Percentiles rank a stretch among this genome's conserved stretches.
Conservation (phyloP, 2,329 filamentous ascomycete species). For the Sarocladium oryzae region DNA sequence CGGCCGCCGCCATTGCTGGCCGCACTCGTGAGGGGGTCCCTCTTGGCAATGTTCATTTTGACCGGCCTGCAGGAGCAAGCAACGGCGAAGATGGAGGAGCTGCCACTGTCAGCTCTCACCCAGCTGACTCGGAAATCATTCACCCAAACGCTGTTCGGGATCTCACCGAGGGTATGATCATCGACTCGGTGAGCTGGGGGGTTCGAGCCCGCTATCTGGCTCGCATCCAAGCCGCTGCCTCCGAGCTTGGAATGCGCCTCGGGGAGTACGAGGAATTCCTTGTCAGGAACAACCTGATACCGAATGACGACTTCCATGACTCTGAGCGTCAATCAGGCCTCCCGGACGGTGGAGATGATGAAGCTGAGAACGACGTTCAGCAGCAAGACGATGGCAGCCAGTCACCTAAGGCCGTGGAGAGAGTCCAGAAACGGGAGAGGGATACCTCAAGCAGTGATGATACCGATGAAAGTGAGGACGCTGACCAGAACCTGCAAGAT, state of each 20-base stretch:
- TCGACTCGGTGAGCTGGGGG: slow-evolving; percentile 27
- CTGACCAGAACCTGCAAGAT: not conserved
- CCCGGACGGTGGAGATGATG: not conserved
- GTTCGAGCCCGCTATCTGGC: slow-evolving; percentile 38
- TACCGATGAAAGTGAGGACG: not conserved
- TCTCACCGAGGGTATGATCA: slow-evolving; percentile 34
- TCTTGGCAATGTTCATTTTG: not conserved
- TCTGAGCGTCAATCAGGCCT: not conserved
- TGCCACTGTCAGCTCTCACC: not conserved
- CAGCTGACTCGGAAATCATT: not conserved
- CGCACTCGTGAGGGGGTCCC: not conserved
- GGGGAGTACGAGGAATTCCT: slow-evolving; percentile 43
- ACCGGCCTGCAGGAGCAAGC: not conserved
- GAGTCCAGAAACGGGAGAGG: not conserved
- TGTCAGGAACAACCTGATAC: not conserved
- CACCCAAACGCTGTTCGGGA: not conserved
- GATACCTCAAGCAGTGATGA: slow-evolving; percentile 4
- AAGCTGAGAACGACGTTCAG: not conserved
- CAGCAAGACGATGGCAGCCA: not conserved
- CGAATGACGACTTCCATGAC: not conserved
- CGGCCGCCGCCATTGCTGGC: not conserved
- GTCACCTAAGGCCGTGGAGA: not conserved
- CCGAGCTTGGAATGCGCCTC: slow-evolving; percentile 47
- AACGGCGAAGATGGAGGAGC: not conserved
- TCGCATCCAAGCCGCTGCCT: slow-evolving; percentile 46